A percentile compares a stretch with the other conserved stretches of the same genome.
Evolutionary conservation across 208 protist genomes (phyloP).

Genomic region (Naegleria lovaniensis): DNA sequence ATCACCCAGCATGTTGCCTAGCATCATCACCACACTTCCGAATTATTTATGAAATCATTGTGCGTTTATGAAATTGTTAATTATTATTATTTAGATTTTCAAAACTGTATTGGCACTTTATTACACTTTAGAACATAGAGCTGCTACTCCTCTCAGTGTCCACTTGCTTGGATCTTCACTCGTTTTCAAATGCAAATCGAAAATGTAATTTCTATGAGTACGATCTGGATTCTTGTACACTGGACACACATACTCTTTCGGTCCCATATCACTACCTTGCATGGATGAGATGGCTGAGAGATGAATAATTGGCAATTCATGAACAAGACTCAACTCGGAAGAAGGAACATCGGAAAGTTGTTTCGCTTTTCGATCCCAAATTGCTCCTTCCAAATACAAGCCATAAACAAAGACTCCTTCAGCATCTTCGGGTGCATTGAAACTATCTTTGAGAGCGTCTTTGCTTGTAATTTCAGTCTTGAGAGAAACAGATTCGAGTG

Average conservation of each 20-base stretch:
- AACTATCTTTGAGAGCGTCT: slow-evolving; percentile 40
- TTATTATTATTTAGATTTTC: too few species aligned
- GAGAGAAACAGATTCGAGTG: slow-evolving; percentile 62
- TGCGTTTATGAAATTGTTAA: too few species aligned
- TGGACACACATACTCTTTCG: slow-evolving; percentile 65
- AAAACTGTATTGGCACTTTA: background rate
- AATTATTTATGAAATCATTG: too few species aligned
- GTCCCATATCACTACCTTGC: slow-evolving; percentile 12
- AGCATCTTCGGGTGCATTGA: slow-evolving; percentile 32
- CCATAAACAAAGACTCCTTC: slow-evolving; percentile 71
- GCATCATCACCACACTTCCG: too few species aligned
- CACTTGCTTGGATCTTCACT: slow-evolving; percentile 48
- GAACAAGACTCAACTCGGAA: slow-evolving; percentile 51
- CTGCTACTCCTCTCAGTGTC: slow-evolving; percentile 57
- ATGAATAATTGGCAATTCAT: slow-evolving; percentile 57
- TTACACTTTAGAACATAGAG: slow-evolving; percentile 28
- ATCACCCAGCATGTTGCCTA: too few species aligned
- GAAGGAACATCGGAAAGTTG: slow-evolving; percentile 34
- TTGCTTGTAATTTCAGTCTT: slow-evolving; percentile 50
- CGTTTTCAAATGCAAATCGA: slow-evolving; percentile 53
- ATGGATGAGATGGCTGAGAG: slow-evolving; percentile 46
- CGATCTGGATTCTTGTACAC: slow-evolving; percentile 57
- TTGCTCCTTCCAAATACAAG: slow-evolving; percentile 66
- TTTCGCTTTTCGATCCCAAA: slow-evolving; percentile 52
- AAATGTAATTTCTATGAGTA: slow-evolving; percentile 66